Evolutionary conservation across 257 asterid species (phyloP), one percentile per base, ranked within the genome.

Genomic region (Solanum dulcamara): DNA sequence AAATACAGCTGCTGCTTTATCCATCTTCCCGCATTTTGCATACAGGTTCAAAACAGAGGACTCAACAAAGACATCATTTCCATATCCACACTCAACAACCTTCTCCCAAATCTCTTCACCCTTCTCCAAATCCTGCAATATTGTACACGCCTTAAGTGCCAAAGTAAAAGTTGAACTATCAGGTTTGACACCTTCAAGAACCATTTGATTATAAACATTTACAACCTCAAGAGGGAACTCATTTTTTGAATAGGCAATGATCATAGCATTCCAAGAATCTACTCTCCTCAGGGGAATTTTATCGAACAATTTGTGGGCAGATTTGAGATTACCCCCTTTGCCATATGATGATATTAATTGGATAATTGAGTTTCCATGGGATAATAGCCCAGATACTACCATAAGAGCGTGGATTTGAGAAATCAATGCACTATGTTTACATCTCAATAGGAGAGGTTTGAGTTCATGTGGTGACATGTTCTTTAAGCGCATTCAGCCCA

Each of bases 91-190:
- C 35, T 91, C 89, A 42, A 84, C 81, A 1, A 93, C 98, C 10
- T 81, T 57, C 42, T 40, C 72, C 97, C 97, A 92, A 70, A 94
- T 84, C 37, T 89, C 83, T 18, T 81, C 89, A 4, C 98, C 98
- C 44, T 85, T 86, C 7, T 88, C 89, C 87, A 94, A 85, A 88
- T 94, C 94, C 87, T 88, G 59, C 88, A 88, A 85, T 81, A 74
- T 85, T 4, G 94, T 55, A 91, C 98, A 95, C 35, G 98, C 98
- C 85, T 93, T 93, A 89, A 94, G 93, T 17, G 94, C 88, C 87
- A 92, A 87, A 0, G 97, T 94, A 88, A 95, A 94, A 84, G 96
- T 93, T 22, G 98, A 93, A 93, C 97, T 95, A 84, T 95, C 98
- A 10, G 93, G 98, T 89, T 89, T 91, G 40, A 87, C 88, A 67